Evolutionary conservation across 169 alveolate genomes (phyloP).

Genomic region (Theileria sp.): DNA sequence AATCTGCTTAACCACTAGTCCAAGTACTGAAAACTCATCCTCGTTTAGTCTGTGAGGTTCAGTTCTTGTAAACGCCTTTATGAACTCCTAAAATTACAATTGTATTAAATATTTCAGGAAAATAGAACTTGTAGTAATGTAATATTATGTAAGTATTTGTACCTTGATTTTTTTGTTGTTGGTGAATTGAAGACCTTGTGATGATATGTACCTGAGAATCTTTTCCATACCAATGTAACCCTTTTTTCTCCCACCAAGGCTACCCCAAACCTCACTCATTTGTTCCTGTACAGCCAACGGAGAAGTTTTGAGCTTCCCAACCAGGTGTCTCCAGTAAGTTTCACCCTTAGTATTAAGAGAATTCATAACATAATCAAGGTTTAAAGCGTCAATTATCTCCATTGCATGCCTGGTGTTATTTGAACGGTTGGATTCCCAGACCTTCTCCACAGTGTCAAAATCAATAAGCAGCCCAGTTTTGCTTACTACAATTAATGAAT

Average conservation of each 20-base stretch:
- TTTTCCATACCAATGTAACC: neutral
- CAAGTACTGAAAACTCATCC: conserved; percentile 61
- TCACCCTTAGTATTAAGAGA: conserved; percentile 54
- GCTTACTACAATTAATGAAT: conserved; percentile 55
- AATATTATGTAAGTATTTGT: neutral
- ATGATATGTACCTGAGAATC: conserved; percentile 21
- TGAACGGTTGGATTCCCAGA: conserved; percentile 18
- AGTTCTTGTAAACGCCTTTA: conserved; percentile 39
- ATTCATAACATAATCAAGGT: conserved; percentile 32
- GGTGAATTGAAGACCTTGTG: conserved; percentile 24
- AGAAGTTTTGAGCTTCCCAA: conserved; percentile 56
- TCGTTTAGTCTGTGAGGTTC: conserved; percentile 24
- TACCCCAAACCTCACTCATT: conserved; percentile 38
- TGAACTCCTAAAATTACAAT: conserved; percentile 37
- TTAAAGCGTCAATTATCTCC: conserved; percentile 55
- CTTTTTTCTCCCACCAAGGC: neutral
- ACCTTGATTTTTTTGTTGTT: conserved; percentile 19
- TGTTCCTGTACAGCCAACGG: conserved; percentile 33
- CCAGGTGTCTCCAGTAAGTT: conserved; percentile 41
- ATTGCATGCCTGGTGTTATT: conserved; percentile 56
- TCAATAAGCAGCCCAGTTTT: conserved; percentile 53
- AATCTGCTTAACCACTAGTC: conserved; percentile 37
- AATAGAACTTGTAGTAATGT: neutral
- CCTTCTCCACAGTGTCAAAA: conserved; percentile 37
- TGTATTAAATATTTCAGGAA: neutral